Conservation (phyloP, 2,329 filamentous ascomycete species). For the Sclerotinia subarctica region DNA sequence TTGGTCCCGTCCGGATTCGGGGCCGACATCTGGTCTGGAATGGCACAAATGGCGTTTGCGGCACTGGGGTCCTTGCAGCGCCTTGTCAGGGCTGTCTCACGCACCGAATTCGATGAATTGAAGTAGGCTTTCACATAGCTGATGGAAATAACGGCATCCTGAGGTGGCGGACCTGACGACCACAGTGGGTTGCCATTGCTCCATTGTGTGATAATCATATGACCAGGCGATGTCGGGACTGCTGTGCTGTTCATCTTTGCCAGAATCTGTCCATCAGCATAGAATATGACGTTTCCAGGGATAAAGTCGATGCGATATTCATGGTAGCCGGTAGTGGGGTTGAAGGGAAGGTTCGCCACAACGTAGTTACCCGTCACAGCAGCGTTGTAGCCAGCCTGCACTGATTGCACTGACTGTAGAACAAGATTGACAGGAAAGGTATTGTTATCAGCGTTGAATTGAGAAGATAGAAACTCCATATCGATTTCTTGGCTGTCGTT, state of each 20-base stretch:
- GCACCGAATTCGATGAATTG: slow-evolving; percentile 56
- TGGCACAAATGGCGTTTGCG: slow-evolving; percentile 46
- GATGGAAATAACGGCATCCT: slow-evolving; percentile 61
- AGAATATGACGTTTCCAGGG: slow-evolving; percentile 61
- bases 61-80: slow-evolving; percentile 45
- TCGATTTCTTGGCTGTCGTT: slow-evolving; percentile 80
- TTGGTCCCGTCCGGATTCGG: slow-evolving; percentile 33
- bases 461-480: slow-evolving; percentile 70
- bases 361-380: slow-evolving; percentile 56
- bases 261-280: slow-evolving; percentile 59
- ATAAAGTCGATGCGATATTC: slow-evolving; percentile 79
- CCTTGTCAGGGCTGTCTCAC: slow-evolving; percentile 40
- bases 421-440: slow-evolving; percentile 68
- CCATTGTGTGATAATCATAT: slow-evolving; percentile 72
- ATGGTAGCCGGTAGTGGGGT: slow-evolving; percentile 64
- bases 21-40: slow-evolving; percentile 47
- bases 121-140: slow-evolving; percentile 77
- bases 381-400: slow-evolving; percentile 59
- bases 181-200: slow-evolving; percentile 71
- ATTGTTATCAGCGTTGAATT: slow-evolving; percentile 52
- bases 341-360: slow-evolving; percentile 59
- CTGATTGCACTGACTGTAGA: slow-evolving; percentile 64
- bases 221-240: slow-evolving; percentile 59
- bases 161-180: slow-evolving; percentile 65
- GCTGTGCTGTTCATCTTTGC: slow-evolving; percentile 53